Conservation (phyloP, 2,329 filamentous ascomycete genomes). For the Emergomyces africanus region DNA sequence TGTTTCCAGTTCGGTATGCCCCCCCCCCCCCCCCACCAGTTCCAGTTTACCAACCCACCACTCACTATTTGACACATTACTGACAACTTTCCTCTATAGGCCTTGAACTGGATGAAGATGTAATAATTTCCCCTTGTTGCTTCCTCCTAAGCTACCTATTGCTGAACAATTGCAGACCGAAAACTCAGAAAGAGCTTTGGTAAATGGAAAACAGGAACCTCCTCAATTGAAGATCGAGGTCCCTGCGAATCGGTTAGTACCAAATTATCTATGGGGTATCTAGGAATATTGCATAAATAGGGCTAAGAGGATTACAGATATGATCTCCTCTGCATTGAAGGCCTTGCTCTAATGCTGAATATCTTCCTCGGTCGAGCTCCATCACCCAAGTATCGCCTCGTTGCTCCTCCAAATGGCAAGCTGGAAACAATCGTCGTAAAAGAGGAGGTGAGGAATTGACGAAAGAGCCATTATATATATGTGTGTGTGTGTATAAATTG, state of each 20-base stretch:
- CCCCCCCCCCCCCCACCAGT: neutral
- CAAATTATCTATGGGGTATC: neutral
- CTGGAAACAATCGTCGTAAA: constrained; percentile 70
- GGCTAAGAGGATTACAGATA: constrained; percentile 35
- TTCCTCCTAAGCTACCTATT: constrained; percentile 12
- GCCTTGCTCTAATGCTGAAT: constrained; percentile 88
- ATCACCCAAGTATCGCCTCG: constrained; percentile 67
- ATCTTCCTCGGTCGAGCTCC: constrained; percentile 71
- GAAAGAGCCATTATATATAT: constrained; percentile 5
- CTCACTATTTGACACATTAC: constrained; percentile 9
- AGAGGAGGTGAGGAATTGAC: constrained; percentile 39
- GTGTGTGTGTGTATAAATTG: neutral
- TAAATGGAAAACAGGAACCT: constrained; percentile 70
- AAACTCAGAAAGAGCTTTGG: constrained; percentile 56
- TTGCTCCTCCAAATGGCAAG: constrained; percentile 58
- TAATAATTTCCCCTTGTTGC: constrained; percentile 19
- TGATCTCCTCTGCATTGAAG: constrained; percentile 95
- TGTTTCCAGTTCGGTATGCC: constrained; percentile 83
- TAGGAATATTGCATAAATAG: neutral
- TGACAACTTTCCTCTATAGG: constrained; percentile 25
- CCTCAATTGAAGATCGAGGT: constrained; percentile 97
- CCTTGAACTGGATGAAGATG: constrained; percentile 93
- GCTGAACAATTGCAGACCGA: constrained; percentile 44
- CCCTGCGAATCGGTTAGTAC: constrained; percentile 71
- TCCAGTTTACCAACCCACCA: neutral